phyloP scores from a whole-genome alignment of 2,329 filamentous ascomycete genomes.

The Graphilbum sp. region DNA sequence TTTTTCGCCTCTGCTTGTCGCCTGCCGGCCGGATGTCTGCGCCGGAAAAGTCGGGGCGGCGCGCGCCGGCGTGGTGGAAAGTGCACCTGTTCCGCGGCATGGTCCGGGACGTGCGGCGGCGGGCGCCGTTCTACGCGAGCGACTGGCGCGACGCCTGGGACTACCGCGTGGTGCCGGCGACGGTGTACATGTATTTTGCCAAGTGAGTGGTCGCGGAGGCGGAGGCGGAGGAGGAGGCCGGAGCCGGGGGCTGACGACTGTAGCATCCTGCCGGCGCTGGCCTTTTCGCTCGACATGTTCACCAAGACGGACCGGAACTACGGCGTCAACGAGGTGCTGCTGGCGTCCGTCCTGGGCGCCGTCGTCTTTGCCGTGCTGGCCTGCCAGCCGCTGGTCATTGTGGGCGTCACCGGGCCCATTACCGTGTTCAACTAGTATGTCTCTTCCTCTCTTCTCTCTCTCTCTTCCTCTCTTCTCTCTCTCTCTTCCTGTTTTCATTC shows the following conservation, averaged over 20 bases:
- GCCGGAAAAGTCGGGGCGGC: no score
- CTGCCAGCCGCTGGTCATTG: constrained; percentile 76
- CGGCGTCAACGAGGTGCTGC: constrained; percentile 81
- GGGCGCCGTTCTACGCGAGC: constrained; percentile 62
- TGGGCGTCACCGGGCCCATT: constrained; percentile 80
- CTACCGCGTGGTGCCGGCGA: constrained; percentile 74
- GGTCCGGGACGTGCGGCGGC: constrained; percentile 56
- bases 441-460: neutral
- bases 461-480: neutral
- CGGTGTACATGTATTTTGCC: constrained; percentile 89
- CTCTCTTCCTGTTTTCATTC: neutral
- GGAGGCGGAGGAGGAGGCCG: no score
- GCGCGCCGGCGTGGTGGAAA: constrained; percentile 49
- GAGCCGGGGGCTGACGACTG: neutral
- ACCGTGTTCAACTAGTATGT: constrained; percentile 78
- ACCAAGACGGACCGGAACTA: constrained; percentile 71
- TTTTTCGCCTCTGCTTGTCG: no score
- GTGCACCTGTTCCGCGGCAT: constrained; percentile 64
- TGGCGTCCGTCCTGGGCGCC: constrained; percentile 67
- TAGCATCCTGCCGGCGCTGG: constrained; percentile 72
- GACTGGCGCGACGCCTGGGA: constrained; percentile 84
- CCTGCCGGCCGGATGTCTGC: no score
- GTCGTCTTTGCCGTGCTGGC: constrained; percentile 68
- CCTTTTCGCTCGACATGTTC: constrained; percentile 89
- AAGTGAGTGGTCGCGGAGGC: no score